These are phyloP conservation scores for Fusarium austroafricanum DNA, from an alignment of 2,329 filamentous ascomycete genomes.

Conservation along the genomic window DNA sequence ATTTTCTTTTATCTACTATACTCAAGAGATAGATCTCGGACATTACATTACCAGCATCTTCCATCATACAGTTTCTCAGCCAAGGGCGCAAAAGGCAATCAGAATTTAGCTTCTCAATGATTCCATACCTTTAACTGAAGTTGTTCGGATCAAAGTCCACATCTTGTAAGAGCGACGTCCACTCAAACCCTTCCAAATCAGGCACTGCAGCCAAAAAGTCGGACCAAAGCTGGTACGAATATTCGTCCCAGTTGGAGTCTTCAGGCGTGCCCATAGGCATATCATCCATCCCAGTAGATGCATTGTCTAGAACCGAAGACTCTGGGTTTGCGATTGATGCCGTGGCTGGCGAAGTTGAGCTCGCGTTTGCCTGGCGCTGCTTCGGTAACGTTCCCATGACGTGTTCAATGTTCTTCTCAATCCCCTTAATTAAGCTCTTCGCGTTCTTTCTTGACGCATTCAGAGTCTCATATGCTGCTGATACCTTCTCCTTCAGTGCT, in stretches of 20 bases:
- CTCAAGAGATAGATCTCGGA: too few species aligned
- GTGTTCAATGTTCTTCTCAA: conserved; percentile 3
- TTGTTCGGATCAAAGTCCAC: not conserved
- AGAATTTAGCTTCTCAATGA: too few species aligned
- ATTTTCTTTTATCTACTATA: too few species aligned
- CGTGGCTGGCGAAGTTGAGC: not conserved
- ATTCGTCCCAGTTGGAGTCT: not conserved
- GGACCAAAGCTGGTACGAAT: conserved; percentile 10
- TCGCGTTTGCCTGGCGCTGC: not conserved
- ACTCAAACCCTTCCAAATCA: conserved; percentile 4
- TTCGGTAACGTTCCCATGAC: not conserved
- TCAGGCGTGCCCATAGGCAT: not conserved
- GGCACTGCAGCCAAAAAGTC: conserved; percentile 8
- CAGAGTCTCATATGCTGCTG: not conserved
- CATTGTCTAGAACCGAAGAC: not conserved
- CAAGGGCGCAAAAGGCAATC: not conserved
- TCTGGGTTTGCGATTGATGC: not conserved
- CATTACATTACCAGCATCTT: too few species aligned
- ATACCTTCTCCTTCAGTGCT: not conserved
- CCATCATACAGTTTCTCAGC: not conserved
- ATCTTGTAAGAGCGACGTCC: not conserved
- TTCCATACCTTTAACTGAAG: not conserved
- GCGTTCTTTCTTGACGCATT: not conserved
- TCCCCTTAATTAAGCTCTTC: not conserved
- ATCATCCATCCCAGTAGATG: not conserved